Evolutionary conservation across 2,329 filamentous ascomycete species (phyloP), one percentile per base, ranked within the genome.

Genomic region (Fusarium phyllophilum): DNA sequence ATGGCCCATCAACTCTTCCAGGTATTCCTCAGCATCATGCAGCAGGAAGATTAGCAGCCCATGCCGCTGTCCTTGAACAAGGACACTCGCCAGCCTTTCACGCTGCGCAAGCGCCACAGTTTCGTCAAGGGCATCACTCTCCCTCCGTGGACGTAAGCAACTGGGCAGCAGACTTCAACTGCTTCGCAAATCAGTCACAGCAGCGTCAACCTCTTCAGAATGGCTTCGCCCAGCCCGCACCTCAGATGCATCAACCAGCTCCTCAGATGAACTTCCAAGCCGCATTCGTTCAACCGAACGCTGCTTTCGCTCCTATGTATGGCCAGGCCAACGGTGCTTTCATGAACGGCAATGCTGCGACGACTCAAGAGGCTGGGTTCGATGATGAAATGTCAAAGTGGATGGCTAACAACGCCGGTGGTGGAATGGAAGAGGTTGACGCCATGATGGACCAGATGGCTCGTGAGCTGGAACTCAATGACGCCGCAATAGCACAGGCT

Each of bases 391-490:
- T 86, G 80, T 78, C 80, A 11, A 78, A 76, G 31, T 86, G 84
- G 84, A 83, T 85, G 80, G 79, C 81, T 1, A 77, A 62, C 20
- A 81, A 86, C 48, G 78, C 80, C 26, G 66, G 67, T 8, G 73
- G 73, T 14, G 77, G 75, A 45, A 84, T 85, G 79, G 77, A 80
- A 31, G 78, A 84, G 38, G 83, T 85, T 7, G 83, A 85, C 56
- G 83, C 82, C 26, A 81, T 82, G 60, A 85, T 86, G 82, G 83
- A 85, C 41, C 79, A 83, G 62, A 81, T 86, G 73, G 84, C 84
- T 11, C 79, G 78, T 18, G 83, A 85, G 62, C 75, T 85, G 14
- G 82, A 84, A 45, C 77, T 81, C 62, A 81, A 80, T 68, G 80
- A 83, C n/a, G 75, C 78, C 15, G 68, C 74, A 7, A 71, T 81